These are phyloP conservation scores for Eimeria acervulina DNA, from an alignment of 169 alveolate genomes.

Conservation along the genomic window DNA sequence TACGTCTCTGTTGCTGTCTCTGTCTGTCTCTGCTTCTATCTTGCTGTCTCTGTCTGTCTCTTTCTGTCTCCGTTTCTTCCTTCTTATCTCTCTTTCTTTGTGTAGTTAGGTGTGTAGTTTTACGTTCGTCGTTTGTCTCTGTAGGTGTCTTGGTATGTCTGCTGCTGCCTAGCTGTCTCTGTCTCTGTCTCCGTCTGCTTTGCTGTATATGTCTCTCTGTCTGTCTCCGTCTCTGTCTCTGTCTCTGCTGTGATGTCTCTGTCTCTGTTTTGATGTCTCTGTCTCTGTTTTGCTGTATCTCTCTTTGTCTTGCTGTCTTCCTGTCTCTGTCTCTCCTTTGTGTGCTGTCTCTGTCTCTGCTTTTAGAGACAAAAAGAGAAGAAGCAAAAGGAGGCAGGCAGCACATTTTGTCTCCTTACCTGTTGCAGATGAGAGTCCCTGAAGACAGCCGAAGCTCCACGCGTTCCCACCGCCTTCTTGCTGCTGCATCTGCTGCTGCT, in stretches of 20 bases:
- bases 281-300: no score
- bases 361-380: background rate
- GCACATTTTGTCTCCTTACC: background rate
- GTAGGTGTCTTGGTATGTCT: background rate
- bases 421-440: background rate
- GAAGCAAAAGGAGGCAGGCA: background rate
- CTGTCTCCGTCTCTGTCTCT: background rate
- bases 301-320: background rate
- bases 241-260: background rate
- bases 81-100: background rate
- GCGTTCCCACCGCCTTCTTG: background rate
- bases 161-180: background rate
- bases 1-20: no score
- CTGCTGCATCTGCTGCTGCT: background rate
- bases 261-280: background rate
- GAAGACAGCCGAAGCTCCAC: slow-evolving; percentile 25
- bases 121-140: background rate
- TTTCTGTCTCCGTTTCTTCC: background rate
- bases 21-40: background rate
- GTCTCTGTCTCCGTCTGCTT: background rate
- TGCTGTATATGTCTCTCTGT: background rate
- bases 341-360: background rate
- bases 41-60: background rate
- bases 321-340: background rate
- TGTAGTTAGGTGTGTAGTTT: background rate